Conservation (phyloP, 495 filamentous ascomycete genomes). For the Podospora pseudocomata region DNA sequence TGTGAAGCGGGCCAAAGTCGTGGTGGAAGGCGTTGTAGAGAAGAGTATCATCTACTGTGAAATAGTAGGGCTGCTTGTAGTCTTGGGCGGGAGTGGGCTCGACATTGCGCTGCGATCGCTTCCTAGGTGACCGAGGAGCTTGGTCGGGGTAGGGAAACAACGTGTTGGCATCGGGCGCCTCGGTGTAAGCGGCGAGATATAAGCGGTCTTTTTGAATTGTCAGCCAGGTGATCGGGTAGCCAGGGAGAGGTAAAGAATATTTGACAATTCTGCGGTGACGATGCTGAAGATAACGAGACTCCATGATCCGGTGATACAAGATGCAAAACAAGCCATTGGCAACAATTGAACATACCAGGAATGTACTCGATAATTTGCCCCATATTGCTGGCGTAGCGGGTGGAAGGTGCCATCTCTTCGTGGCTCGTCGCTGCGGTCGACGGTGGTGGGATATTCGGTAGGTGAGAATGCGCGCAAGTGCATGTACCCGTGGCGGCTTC, state of each 20-base stretch:
- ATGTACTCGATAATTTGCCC: conserved; percentile 59
- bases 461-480: neutral
- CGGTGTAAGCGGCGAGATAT: conserved; percentile 89
- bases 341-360: conserved; percentile 41
- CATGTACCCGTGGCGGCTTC: neutral
- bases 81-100: conserved; percentile 44
- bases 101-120: conserved; percentile 66
- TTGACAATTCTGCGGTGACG: conserved; percentile 8
- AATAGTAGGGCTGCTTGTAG: conserved; percentile 73
- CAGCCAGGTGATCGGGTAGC: conserved; percentile 30
- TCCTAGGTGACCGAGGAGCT: conserved; percentile 59
- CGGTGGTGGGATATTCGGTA: neutral
- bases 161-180: conserved; percentile 71
- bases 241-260: conserved; percentile 10
- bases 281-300: neutral
- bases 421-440: conserved; percentile 9
- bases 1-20: conserved; percentile 96
- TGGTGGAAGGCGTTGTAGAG: conserved; percentile 98
- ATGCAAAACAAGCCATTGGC: neutral
- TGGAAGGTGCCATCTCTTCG: conserved; percentile 43
- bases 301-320: neutral
- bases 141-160: conserved; percentile 78
- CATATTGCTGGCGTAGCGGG: conserved; percentile 38
- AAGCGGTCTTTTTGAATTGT: conserved; percentile 68
- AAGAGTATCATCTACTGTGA: conserved; percentile 87